Evolutionary conservation across 2,329 filamentous ascomycete species (phyloP).

Genomic region (Biscogniauxia marginata): DNA sequence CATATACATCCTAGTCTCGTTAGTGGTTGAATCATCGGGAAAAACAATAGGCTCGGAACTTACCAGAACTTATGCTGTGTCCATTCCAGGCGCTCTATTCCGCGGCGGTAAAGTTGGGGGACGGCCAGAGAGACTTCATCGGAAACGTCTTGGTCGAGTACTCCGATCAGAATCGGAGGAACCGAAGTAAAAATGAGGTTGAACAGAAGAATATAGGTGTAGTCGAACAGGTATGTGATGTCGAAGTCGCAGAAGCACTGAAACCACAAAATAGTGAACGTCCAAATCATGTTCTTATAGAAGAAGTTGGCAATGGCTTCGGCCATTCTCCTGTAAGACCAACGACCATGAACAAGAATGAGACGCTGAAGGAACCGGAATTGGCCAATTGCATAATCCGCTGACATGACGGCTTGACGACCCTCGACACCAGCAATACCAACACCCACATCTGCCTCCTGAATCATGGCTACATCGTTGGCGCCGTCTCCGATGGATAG

Average conservation of each 20-base stretch:
- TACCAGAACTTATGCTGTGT: conserved; percentile 96
- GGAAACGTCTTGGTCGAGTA: conserved; percentile 94
- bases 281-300: conserved; percentile 99
- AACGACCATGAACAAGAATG: conserved; percentile 86
- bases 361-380: conserved; percentile 85
- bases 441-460: conserved; percentile 94
- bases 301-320: conserved; percentile 99
- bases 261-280: conserved; percentile 95
- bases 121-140: conserved; percentile 92
- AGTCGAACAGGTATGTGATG: conserved; percentile 95
- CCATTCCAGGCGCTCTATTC: conserved; percentile 96
- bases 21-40: conserved; percentile 10
- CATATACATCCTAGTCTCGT: conserved; percentile 76
- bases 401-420: conserved; percentile 91
- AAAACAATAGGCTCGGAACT: conserved; percentile 32
- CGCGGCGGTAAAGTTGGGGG: conserved; percentile 90
- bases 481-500: conserved; percentile 90
- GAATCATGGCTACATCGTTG: conserved; percentile 97
- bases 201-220: conserved; percentile 95
- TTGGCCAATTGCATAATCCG: conserved; percentile 92
- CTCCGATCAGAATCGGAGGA: conserved; percentile 91
- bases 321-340: conserved; percentile 92
- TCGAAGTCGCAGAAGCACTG: conserved; percentile 95
- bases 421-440: conserved; percentile 93
- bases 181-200: conserved; percentile 96